These are phyloP conservation scores for Lentinus polychrous DNA, from an alignment of 1,284 basidiomycete species.

Conservation along the genomic window DNA sequence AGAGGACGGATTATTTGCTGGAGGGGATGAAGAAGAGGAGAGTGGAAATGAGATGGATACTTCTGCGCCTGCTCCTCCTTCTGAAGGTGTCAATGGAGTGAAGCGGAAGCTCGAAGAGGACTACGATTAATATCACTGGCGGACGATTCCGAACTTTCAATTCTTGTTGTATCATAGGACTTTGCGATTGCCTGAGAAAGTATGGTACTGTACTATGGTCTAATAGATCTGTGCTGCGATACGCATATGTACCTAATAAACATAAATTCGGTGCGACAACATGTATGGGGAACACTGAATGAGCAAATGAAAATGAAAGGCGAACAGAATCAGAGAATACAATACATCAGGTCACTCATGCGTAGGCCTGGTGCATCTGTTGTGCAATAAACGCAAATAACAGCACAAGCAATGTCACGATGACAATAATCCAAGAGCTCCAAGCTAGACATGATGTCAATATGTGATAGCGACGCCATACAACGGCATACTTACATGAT, in stretches of 20 bases:
- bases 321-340: not conserved
- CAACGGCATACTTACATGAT: slow-evolving; percentile 52
- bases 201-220: slow-evolving; percentile 4
- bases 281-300: not conserved
- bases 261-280: not conserved
- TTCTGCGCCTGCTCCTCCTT: slow-evolving; percentile 42
- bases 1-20: slow-evolving; percentile 56
- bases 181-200: not conserved
- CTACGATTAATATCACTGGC: slow-evolving; percentile 72
- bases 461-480: slow-evolving; percentile 5
- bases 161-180: not conserved
- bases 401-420: slow-evolving; percentile 29
- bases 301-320: not conserved
- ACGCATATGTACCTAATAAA: not conserved
- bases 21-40: slow-evolving; percentile 59
- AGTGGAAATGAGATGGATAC: slow-evolving; percentile 74
- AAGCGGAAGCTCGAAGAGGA: slow-evolving; percentile 79
- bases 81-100: slow-evolving; percentile 48
- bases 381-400: slow-evolving; percentile 28
- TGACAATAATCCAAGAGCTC: slow-evolving; percentile 26
- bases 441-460: slow-evolving; percentile 22
- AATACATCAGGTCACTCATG: too few species aligned
- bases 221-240: not conserved
- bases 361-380: slow-evolving; percentile 21
- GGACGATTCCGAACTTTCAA: slow-evolving; percentile 50